Evolutionary conservation across 2,329 filamentous ascomycete genomes (phyloP).

Genomic region (Nemania serpens): DNA sequence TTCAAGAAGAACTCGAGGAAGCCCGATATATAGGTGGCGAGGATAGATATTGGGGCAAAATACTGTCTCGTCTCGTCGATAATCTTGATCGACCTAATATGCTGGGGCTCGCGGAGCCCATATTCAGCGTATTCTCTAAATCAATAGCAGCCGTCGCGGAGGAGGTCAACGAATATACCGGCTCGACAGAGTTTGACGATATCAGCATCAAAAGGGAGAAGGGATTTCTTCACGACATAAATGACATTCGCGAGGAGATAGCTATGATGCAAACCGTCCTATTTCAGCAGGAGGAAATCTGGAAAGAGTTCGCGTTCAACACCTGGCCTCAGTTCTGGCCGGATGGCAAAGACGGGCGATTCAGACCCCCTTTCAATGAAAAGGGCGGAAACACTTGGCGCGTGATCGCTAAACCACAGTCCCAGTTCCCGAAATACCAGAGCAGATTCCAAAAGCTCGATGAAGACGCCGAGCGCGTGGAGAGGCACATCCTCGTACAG

Average conservation of each 20-base stretch:
- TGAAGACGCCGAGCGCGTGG: conserved; percentile 9
- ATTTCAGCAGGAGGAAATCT: conserved; percentile 20
- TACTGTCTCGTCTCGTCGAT: conserved; percentile 3
- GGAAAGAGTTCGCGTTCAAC: conserved; percentile 11
- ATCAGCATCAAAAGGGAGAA: conserved; percentile 13
- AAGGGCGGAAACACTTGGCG: neutral
- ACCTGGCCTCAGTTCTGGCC: conserved; percentile 13
- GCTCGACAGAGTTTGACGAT: neutral
- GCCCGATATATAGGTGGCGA: neutral
- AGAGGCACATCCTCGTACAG: conserved; percentile 3
- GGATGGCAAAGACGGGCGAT: conserved; percentile 9
- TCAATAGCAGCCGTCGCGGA: conserved; percentile 7
- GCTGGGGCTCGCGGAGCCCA: neutral
- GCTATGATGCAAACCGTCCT: conserved; percentile 18
- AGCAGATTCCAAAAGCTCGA: conserved; percentile 1
- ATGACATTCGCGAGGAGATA: conserved; percentile 20
- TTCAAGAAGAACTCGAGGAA: neutral
- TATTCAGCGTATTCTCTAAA: conserved; percentile 13
- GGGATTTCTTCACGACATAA: conserved; percentile 10
- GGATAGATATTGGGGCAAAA: neutral
- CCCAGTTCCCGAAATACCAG: conserved; percentile 1
- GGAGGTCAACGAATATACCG: conserved; percentile 5
- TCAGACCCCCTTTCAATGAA: neutral
- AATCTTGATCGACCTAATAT: conserved; percentile 2
- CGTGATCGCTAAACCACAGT: conserved; percentile 12